These are phyloP conservation scores for Pseudocercospora macadamiae DNA, from an alignment of 2,329 filamentous ascomycete species.

Conservation along the genomic window DNA sequence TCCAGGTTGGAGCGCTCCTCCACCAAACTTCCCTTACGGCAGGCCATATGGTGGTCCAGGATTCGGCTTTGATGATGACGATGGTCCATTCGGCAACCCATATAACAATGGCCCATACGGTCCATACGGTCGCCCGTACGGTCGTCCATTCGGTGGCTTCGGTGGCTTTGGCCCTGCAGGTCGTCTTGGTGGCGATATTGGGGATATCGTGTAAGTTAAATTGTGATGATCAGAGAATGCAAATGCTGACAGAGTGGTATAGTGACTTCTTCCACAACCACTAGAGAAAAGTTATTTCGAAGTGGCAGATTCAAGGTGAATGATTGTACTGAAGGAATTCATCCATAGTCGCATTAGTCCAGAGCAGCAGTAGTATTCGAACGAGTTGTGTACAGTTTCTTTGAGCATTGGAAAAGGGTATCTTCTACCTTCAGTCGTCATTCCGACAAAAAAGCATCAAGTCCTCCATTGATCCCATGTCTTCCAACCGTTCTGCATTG, in stretches of 20 bases:
- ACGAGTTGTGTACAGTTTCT: no score
- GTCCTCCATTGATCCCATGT: no score
- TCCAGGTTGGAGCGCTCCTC: no score
- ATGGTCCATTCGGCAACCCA: not conserved
- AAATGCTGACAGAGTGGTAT: not conserved
- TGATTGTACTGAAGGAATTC: no score
- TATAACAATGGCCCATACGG: conserved; percentile 3
- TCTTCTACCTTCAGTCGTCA: no score
- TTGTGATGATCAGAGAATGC: not conserved
- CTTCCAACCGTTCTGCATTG: no score
- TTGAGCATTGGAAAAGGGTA: no score
- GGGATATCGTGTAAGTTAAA: not conserved
- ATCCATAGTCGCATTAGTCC: no score
- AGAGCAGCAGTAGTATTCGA: no score
- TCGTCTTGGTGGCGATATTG: conserved; percentile 5
- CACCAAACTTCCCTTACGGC: not conserved
- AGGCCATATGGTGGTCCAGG: not conserved
- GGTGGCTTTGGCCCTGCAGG: not conserved
- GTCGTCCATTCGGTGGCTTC: not conserved
- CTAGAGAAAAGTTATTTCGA: not conserved
- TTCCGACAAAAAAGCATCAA: no score
- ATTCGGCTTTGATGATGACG: not conserved
- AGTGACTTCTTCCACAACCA: not conserved
- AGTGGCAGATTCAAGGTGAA: no score
- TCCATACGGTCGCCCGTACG: not conserved